Base-by-base conservation (phyloP, 108 stramenopile species). In the Skeletonema potamos region DNA sequence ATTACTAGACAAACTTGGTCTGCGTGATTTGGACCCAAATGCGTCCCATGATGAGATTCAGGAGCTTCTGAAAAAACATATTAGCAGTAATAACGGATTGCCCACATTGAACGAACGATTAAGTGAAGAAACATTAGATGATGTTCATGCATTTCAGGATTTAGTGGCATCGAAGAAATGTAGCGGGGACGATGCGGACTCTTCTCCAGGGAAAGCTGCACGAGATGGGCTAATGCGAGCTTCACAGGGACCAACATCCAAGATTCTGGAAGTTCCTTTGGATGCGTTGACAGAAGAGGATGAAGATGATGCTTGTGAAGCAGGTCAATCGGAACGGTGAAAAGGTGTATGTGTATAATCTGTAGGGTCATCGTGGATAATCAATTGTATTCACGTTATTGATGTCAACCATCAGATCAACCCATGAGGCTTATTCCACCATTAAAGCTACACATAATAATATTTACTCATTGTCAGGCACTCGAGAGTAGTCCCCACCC, bases 51-150 rank as follows among this genome's bases (percentile, higher is more conserved):
- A 72, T 13, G 72, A 59, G 37, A 46, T 73, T 43, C 71, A 73
- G 36, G 77, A 73, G 8, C 9, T 60, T 44, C 29, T 78, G 8
- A 56, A 36, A 36, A 78, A 59, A 54, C 72, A 66, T 29, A 22
- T 66, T 9, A 30, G 29, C 6, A 64, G 48, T 18, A 58, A 60
- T 15, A 46, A 20, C 27, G 33, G 33, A 26, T 58, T 91, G 41
- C 83, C 86, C 29, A 73, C 86, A 0, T 67, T 91, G 54, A 82
- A 78, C 30, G 90, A 91, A 65, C 74, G 90, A 7, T 61, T 91
- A 66, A 77, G 84, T 34, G 90, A 91, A 54, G 90, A 86, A 54
- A 83, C 85, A 8, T 59, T 91, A 72, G 87, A 91, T 27, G 90
- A 91, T 74, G 71, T 62, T 22, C 85, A 86, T 59, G 90, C 88